Conservation (phyloP, 257 asterid genomes). For the Nicotiana obtusifolia region DNA sequence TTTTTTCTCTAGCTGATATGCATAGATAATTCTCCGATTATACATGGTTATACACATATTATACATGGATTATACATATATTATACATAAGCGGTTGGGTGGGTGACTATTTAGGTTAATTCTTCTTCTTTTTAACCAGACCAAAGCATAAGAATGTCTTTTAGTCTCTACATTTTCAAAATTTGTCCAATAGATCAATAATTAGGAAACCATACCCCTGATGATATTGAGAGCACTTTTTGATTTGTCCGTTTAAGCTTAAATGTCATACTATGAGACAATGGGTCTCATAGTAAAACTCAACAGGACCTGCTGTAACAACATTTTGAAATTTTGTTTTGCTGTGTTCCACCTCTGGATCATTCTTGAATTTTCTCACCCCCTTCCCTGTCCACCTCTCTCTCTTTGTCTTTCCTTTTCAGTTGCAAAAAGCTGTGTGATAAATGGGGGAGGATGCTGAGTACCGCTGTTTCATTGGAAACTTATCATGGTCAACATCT, state of each 20-base stretch:
- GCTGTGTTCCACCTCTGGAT: not conserved
- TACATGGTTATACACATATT: no score
- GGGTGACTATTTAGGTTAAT: no score
- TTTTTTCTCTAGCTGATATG: no score
- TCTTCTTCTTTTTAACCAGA: not conserved
- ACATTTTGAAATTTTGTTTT: not conserved
- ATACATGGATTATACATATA: no score
- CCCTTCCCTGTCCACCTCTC: not conserved
- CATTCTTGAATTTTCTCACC: not conserved
- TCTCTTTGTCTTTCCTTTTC: not conserved
- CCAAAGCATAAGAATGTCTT: not conserved
- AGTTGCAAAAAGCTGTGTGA: conserved; percentile 18
- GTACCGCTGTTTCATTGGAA: conserved; percentile 75
- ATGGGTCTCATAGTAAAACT: not conserved
- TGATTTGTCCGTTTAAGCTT: not conserved
- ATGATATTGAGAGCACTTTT: not conserved
- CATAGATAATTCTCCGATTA: no score
- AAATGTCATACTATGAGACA: not conserved
- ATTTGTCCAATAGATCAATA: not conserved
- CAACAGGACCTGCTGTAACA: not conserved
- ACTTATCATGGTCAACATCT: conserved; percentile 74
- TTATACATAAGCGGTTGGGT: no score
- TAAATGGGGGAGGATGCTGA: conserved; percentile 62
- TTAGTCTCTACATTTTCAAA: not conserved
- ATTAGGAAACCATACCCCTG: not conserved